Evolutionary conservation across 2,329 filamentous ascomycete genomes (phyloP).

Genomic region (Monosporascus sp.): DNA sequence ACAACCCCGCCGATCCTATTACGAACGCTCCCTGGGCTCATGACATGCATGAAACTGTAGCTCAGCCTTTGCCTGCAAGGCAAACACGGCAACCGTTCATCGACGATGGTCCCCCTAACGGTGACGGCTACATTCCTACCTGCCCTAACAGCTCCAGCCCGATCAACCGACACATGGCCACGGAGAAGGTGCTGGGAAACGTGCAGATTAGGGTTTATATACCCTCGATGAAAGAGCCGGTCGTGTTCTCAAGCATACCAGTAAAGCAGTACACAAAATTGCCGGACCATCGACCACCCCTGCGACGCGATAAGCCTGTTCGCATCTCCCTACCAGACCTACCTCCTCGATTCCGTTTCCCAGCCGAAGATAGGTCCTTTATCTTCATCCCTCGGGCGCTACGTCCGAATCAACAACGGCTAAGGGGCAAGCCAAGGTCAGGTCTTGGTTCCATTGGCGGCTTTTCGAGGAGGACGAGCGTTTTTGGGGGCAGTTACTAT

Average conservation of each 20-base stretch:
- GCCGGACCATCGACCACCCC: slow-evolving; percentile 87
- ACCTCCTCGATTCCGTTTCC: slow-evolving; percentile 83
- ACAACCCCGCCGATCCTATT: slow-evolving; percentile 53
- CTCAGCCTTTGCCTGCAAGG: slow-evolving; percentile 37
- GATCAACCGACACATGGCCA: slow-evolving; percentile 76
- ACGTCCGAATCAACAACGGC: slow-evolving; percentile 84
- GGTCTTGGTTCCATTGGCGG: slow-evolving; percentile 63
- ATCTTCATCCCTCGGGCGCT: slow-evolving; percentile 95
- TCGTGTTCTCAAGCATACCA: slow-evolving; percentile 68
- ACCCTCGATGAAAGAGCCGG: slow-evolving; percentile 67
- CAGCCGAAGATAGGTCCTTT: slow-evolving; percentile 84
- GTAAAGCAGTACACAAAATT: slow-evolving; percentile 91
- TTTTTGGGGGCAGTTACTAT: slow-evolving; percentile 64
- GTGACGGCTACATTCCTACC: slow-evolving; percentile 50
- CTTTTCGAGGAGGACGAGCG: slow-evolving; percentile 75
- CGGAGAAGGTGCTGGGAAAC: slow-evolving; percentile 77
- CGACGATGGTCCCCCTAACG: slow-evolving; percentile 49
- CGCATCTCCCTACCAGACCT: slow-evolving; percentile 83
- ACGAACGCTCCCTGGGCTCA: slow-evolving; percentile 82
- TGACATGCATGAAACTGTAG: slow-evolving; percentile 81
- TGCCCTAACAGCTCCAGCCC: slow-evolving; percentile 56
- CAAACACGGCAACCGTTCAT: slow-evolving; percentile 39
- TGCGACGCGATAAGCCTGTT: slow-evolving; percentile 93
- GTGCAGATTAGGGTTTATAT: slow-evolving; percentile 79
- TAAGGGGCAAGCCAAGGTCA: slow-evolving; percentile 69